phyloP scores from a whole-genome alignment of 176 grass and related monocot genomes.

The Tillandsia fasciculata region DNA sequence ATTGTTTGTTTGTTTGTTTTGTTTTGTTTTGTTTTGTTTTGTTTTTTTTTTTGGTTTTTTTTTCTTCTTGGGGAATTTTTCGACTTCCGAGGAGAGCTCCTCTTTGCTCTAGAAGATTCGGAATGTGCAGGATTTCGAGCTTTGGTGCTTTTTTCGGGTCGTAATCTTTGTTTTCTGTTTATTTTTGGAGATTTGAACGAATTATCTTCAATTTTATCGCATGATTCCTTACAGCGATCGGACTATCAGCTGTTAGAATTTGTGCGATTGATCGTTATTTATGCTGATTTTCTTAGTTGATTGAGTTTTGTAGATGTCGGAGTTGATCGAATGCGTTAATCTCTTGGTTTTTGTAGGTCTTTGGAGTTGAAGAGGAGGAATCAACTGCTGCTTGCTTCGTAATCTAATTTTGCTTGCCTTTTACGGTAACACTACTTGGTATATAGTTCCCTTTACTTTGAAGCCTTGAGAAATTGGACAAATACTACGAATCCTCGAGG shows the following conservation, averaged over 20 bases:
- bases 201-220: neutral
- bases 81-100: neutral
- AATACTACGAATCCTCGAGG: neutral
- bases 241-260: neutral
- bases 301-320: neutral
- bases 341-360: neutral
- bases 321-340: neutral
- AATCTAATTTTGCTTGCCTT: constrained; percentile 1
- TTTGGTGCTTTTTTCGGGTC: no score
- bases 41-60: neutral
- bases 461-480: neutral
- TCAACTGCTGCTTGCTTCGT: neutral
- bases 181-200: neutral
- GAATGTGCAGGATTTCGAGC: neutral
- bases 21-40: no score
- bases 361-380: neutral
- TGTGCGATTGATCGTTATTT: neutral
- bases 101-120: neutral
- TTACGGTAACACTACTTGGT: neutral
- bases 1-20: no score
- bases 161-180: neutral
- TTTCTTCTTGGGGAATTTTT: neutral
- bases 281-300: neutral
- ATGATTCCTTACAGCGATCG: neutral
- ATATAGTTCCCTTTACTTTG: neutral